These are phyloP conservation scores for Hemileia vastatrix DNA, from an alignment of 1,284 basidiomycete genomes.

Conservation along the genomic window DNA sequence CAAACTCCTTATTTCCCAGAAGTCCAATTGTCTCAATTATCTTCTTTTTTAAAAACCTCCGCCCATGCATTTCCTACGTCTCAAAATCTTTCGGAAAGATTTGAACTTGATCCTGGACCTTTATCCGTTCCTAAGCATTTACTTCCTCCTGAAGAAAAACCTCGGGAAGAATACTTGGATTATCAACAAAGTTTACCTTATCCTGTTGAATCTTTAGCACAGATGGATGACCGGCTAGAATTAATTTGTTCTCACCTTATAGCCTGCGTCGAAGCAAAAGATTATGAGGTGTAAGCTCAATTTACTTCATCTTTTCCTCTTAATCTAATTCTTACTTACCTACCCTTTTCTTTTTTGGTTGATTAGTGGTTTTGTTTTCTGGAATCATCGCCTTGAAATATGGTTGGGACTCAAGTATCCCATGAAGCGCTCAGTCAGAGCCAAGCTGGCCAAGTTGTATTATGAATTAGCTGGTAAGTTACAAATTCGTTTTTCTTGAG, in stretches of 20 bases:
- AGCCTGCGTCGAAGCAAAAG: constrained; percentile 68
- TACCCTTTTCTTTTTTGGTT: constrained; percentile 14
- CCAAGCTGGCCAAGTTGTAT: constrained; percentile 68
- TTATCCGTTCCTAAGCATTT: constrained; percentile 16
- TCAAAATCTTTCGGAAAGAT: too few relatives aligned
- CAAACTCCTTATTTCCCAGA: too few relatives aligned
- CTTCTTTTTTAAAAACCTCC: too few relatives aligned
- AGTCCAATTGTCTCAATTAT: too few relatives aligned
- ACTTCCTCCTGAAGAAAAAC: constrained; percentile 25
- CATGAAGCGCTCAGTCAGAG: constrained; percentile 66
- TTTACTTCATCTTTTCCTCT: constrained; percentile 61
- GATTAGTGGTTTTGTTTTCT: constrained; percentile 34
- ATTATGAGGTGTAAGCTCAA: constrained; percentile 53
- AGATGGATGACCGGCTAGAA: constrained; percentile 71
- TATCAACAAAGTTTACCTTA: constrained; percentile 57
- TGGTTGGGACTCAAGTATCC: constrained; percentile 76
- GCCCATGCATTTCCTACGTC: too few relatives aligned
- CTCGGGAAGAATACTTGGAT: constrained; percentile 31
- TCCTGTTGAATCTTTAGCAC: constrained; percentile 63
- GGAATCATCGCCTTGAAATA: constrained; percentile 50
- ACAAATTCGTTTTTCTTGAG: background rate
- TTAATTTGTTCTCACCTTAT: constrained; percentile 62
- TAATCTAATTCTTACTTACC: constrained; percentile 27
- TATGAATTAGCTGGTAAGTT: constrained; percentile 58
- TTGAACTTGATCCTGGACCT: too few relatives aligned